These are phyloP conservation scores for Mortierella sp. DNA, from an alignment of 371 early-diverging fungal genomes.

Conservation along the genomic window DNA sequence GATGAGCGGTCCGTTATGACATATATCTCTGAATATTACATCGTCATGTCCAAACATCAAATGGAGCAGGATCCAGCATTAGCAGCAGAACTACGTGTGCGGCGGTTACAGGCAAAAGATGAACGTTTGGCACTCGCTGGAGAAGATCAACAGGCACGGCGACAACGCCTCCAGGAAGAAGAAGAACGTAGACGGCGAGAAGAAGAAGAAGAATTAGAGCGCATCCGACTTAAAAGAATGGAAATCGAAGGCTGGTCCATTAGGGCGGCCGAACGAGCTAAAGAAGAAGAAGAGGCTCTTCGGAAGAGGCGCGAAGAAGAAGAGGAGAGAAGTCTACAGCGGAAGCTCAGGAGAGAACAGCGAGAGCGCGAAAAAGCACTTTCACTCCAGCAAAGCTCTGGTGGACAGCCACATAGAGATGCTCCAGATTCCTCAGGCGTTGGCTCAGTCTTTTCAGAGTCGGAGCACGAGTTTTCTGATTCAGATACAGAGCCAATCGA, in stretches of 20 bases:
- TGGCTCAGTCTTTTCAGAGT: slow-evolving; percentile 24
- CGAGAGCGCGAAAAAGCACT: slow-evolving; percentile 26
- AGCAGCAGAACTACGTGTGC: slow-evolving; percentile 26
- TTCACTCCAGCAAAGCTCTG: slow-evolving; percentile 5
- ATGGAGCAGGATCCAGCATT: slow-evolving; percentile 43
- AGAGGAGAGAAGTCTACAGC: slow-evolving; percentile 30
- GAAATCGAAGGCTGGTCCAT: slow-evolving; percentile 56
- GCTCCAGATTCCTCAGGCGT: slow-evolving; percentile 3
- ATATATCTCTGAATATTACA: slow-evolving; percentile 68
- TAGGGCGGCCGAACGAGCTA: slow-evolving; percentile 46
- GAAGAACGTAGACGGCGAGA: slow-evolving; percentile 29
- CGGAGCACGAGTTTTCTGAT: slow-evolving; percentile 33
- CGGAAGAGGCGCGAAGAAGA: slow-evolving; percentile 45
- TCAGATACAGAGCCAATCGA: slow-evolving; percentile 24
- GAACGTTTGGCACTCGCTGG: slow-evolving; percentile 50
- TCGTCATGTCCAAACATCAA: slow-evolving; percentile 56
- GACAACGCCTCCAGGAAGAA: slow-evolving; percentile 33
- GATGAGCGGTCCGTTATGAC: slow-evolving; percentile 75
- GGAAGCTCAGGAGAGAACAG: slow-evolving; percentile 45
- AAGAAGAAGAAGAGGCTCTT: slow-evolving; percentile 52
- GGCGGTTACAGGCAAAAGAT: slow-evolving; percentile 42
- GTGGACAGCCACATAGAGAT: not conserved
- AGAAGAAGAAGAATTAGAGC: slow-evolving; percentile 48
- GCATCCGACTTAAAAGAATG: slow-evolving; percentile 42
- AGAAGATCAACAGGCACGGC: slow-evolving; percentile 34